Evolutionary conservation across 2,329 filamentous ascomycete genomes (phyloP).

Genomic region (Penicillium italicum): DNA sequence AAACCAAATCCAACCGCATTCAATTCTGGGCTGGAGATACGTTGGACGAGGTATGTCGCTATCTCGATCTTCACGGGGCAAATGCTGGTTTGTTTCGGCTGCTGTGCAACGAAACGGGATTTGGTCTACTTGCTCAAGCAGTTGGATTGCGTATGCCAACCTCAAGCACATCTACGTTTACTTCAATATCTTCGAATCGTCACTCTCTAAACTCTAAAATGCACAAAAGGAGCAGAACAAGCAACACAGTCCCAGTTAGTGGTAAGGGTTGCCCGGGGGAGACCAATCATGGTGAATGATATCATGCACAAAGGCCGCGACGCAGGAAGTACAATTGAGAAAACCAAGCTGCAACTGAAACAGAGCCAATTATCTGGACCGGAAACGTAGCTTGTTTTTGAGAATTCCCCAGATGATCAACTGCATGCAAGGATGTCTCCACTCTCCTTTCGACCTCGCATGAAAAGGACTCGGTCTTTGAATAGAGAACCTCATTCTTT

Average conservation of each 20-base stretch:
- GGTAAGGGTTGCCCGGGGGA: not conserved
- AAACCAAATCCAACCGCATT: not conserved
- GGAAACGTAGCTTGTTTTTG: constrained; percentile 4
- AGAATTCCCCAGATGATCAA: constrained; percentile 15
- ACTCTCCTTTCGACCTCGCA: constrained; percentile 5
- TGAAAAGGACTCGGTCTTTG: not conserved
- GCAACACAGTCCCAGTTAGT: not conserved
- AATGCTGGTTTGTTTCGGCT: not conserved
- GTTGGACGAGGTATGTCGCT: constrained; percentile 6
- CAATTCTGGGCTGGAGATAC: not conserved
- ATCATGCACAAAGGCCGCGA: not conserved
- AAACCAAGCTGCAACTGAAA: constrained; percentile 3
- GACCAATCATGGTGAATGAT: not conserved
- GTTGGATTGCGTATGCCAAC: not conserved
- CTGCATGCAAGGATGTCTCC: constrained; percentile 21
- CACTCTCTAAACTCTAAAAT: not conserved
- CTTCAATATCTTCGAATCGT: not conserved
- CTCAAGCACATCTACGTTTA: not conserved
- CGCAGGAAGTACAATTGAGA: not conserved
- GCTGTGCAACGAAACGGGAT: not conserved
- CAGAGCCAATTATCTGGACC: constrained; percentile 13
- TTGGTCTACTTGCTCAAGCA: not conserved
- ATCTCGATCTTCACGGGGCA: not conserved
- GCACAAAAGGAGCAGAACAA: not conserved
- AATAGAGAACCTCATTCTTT: not conserved